Conservation (phyloP, 2,329 filamentous ascomycete species). For the Diaporthe ampelina region DNA sequence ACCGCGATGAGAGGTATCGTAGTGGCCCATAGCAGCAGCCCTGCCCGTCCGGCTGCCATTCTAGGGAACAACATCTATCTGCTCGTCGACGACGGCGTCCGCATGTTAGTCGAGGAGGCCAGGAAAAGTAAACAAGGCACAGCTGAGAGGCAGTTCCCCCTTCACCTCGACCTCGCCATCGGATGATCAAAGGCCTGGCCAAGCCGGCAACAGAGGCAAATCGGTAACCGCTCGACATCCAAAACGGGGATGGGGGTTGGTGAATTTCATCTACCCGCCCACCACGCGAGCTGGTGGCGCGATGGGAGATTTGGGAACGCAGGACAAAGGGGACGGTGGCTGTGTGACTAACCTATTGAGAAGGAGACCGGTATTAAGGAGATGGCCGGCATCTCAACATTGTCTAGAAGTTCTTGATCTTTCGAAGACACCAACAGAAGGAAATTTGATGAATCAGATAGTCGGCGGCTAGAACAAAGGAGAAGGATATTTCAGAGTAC, state of each 20-base stretch:
- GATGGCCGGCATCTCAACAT: conserved; percentile 53
- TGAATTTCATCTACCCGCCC: conserved; percentile 23
- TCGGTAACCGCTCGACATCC: conserved; percentile 30
- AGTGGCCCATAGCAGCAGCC: conserved; percentile 39
- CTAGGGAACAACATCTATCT: conserved; percentile 58
- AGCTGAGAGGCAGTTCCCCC: background rate
- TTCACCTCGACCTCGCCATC: conserved; percentile 11
- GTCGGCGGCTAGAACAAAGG: conserved; percentile 43
- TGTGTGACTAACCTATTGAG: conserved; percentile 51
- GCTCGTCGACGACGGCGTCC: conserved; percentile 24
- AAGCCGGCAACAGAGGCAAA: conserved; percentile 15
- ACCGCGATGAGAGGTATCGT: conserved; percentile 43
- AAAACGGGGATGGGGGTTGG: conserved; percentile 15
- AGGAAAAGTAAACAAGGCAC: conserved; percentile 3
- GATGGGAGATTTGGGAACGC: conserved; percentile 21
- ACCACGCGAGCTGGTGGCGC: conserved; percentile 20
- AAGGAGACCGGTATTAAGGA: conserved; percentile 46
- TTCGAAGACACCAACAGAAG: conserved; percentile 47
- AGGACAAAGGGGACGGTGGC: conserved; percentile 42
- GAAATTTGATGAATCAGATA: conserved; percentile 41
- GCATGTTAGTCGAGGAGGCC: conserved; percentile 27
- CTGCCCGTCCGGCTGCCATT: conserved; percentile 51
- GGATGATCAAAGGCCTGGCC: background rate
- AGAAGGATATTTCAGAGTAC: conserved; percentile 6
- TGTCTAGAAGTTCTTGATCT: conserved; percentile 42